A percentile compares a stretch with the other conserved stretches of the same genome.
These are phyloP conservation scores for Ascochyta rabiei DNA, from an alignment of 2,329 filamentous ascomycete species.

Conservation along the genomic window DNA sequence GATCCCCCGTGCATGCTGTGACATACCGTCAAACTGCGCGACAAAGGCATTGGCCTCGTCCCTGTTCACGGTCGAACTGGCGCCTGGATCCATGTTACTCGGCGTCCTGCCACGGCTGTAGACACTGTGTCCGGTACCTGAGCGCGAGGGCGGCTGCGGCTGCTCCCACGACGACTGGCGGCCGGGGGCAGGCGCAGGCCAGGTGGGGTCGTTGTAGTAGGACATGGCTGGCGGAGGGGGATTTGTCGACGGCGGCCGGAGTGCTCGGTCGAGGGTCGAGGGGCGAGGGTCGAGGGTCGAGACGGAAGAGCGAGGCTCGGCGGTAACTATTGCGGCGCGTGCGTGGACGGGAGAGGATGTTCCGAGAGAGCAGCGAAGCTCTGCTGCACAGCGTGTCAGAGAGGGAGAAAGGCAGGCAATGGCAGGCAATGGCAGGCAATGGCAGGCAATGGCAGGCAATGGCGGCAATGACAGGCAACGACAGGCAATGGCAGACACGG, in stretches of 20 bases:
- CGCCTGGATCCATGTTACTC: constrained; percentile 61
- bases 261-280: constrained; percentile 2
- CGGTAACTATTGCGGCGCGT: background rate
- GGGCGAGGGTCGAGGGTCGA: no score
- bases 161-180: constrained; percentile 76
- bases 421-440: constrained; percentile 17
- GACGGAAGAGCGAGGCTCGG: background rate
- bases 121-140: constrained; percentile 59
- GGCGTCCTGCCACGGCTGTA: constrained; percentile 19
- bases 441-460: no score
- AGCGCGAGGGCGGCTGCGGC: constrained; percentile 72
- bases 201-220: constrained; percentile 71
- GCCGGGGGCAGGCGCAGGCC: constrained; percentile 64
- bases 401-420: constrained; percentile 20
- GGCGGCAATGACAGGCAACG: constrained; percentile 26
- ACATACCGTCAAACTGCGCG: constrained; percentile 88
- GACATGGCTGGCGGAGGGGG: constrained; percentile 57
- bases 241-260: constrained; percentile 4
- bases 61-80: constrained; percentile 69
- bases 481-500: background rate
- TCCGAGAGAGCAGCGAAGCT: constrained; percentile 20
- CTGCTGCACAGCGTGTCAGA: constrained; percentile 26
- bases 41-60: constrained; percentile 81
- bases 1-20: background rate
- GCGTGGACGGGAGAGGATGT: constrained; percentile 5